Evolutionary conservation across 306 rosid genomes (phyloP), one percentile per base, ranked within the genome.

Genomic region (Malus asiatica): DNA sequence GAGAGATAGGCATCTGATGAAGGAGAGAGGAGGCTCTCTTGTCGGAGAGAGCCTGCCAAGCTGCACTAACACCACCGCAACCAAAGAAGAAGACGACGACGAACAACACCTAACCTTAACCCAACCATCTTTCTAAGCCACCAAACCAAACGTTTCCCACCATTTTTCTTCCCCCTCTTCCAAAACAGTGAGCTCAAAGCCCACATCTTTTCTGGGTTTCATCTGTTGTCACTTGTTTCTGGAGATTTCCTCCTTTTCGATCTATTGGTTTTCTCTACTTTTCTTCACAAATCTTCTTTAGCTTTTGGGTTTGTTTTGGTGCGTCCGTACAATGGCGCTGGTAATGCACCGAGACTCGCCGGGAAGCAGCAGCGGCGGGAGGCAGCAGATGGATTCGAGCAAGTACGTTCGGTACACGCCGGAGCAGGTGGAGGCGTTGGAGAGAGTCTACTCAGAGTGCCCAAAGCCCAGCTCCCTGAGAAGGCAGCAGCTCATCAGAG

Each of bases 11-110:
- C 77, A 71, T 81, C 91, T 83, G 82, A 93, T 93, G 98, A 93
- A 90, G 85, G 94, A 86, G 82, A 87, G 92, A 79, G 96, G 91
- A 86, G 97, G 98, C 98, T 93, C 98, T 89, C 95, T 91, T 87
- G 87, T 86, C 77, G 83, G 81, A 91, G 98, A 90, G 98, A 89
- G 97, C 92, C 97, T 87, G 74, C 96, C 90, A 20, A 51, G 55
- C 66, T 62, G 66, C 71, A 77, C 73, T 72, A 71, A 16, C 65
- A 66, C 38, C 42, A 52, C 80, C 40, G 27, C 35, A 19, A 79
- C 59, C 65, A 86, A 68, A 75, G 84, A 58, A 44, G 82, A 83
- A 81, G 85, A 77, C 66, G 86, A 85, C 61, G 88, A 84, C 66
- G 84, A 88, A 61, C 80, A 86, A 59, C 78, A n/a, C 12, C 62